Conservation (phyloP, 176 grass and related monocot genomes). For the Puccinellia tenuiflora region DNA sequence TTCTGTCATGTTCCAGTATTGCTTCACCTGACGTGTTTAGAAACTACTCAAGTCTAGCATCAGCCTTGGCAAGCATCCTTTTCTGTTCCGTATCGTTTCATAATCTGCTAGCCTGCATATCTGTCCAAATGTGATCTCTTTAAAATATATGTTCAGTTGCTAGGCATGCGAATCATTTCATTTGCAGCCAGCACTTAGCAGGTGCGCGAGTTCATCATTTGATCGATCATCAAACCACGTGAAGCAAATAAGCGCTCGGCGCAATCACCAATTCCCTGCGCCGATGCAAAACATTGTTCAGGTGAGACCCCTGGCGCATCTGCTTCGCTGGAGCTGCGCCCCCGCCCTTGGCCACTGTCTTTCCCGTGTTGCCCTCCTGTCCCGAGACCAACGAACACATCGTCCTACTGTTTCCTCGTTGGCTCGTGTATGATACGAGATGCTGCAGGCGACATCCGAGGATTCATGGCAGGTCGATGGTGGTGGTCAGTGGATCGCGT, state of each 20-base stretch:
- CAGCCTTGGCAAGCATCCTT: neutral
- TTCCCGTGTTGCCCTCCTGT: neutral
- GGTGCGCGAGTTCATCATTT: neutral
- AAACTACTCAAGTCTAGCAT: neutral
- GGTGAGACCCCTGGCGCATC: neutral
- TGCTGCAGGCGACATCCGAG: neutral
- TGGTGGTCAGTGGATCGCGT: neutral
- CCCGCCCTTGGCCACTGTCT: neutral
- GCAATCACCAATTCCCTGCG: no score
- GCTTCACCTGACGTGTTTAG: neutral
- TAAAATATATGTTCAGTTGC: neutral
- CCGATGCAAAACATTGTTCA: neutral
- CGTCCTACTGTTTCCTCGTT: neutral
- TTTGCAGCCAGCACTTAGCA: neutral
- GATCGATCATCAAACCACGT: neutral
- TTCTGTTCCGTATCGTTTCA: neutral
- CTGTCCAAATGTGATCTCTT: neutral
- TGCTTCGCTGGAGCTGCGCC: constrained; percentile 6
- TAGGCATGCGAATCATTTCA: neutral
- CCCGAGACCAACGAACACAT: neutral
- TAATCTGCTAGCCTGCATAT: neutral
- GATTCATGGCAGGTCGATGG: neutral
- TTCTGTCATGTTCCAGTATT: neutral
- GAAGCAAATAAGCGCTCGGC: no score
- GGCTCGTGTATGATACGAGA: neutral